Conservation (phyloP, 2,329 filamentous ascomycete species). For the Curvularia sp. region DNA sequence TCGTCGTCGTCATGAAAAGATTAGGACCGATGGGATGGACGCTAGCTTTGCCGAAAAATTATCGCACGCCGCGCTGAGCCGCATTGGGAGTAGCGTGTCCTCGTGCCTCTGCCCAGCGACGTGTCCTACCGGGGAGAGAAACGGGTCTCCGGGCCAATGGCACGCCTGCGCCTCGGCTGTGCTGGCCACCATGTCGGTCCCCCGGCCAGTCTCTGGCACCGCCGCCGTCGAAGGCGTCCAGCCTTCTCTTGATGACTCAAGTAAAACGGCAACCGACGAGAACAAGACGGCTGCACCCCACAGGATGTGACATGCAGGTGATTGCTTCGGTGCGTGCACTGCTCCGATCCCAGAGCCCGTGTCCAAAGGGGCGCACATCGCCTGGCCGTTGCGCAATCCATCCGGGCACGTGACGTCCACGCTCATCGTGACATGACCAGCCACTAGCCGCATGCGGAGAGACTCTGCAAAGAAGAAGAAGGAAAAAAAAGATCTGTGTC, state of each 20-base stretch:
- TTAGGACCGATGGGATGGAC: slow-evolving; percentile 17
- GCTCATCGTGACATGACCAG: slow-evolving; percentile 2
- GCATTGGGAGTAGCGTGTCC: slow-evolving; percentile 6
- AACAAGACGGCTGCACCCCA: slow-evolving; percentile 42
- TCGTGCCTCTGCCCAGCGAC: slow-evolving; percentile 14
- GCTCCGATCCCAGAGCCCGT: slow-evolving; percentile 12
- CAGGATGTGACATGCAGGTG: slow-evolving; percentile 29
- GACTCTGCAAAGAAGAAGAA: neutral
- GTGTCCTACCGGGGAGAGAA: slow-evolving; percentile 29
- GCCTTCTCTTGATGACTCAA: slow-evolving; percentile 30
- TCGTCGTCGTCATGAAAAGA: slow-evolving; percentile 38
- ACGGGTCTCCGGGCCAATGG: slow-evolving; percentile 28
- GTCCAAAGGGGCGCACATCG: slow-evolving; percentile 11
- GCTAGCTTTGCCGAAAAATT: slow-evolving; percentile 30
- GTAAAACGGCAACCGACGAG: slow-evolving; percentile 32
- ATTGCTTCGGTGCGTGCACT: slow-evolving; percentile 24
- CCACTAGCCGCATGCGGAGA: slow-evolving; percentile 3
- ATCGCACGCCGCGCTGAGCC: slow-evolving; percentile 21
- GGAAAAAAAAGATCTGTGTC: neutral
- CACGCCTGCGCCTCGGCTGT: slow-evolving; percentile 2
- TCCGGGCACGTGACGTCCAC: slow-evolving; percentile 20
- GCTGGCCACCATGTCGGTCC: slow-evolving; percentile 21
- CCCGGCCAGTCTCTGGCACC: slow-evolving; percentile 31
- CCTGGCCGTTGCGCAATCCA: neutral
- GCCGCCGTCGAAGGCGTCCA: slow-evolving; percentile 18